Percentiles rank a stretch among this genome's conserved stretches.
These are phyloP conservation scores for Fusarium caatingaense DNA, from an alignment of 2,329 filamentous ascomycete genomes.

Conservation along the genomic window DNA sequence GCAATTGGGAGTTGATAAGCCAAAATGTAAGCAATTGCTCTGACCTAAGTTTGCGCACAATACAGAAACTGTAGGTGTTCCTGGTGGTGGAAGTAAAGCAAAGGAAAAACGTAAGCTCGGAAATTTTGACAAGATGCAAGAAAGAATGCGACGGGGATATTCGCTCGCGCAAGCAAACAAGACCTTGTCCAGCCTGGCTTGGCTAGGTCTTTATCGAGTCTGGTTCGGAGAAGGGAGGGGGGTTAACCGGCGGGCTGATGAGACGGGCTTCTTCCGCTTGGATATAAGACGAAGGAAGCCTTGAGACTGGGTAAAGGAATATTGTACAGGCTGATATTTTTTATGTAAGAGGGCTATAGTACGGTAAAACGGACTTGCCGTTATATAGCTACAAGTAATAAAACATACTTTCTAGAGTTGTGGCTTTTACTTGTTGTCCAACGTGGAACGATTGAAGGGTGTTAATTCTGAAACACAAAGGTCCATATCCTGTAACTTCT, in stretches of 20 bases:
- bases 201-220: constrained; percentile 6
- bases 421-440: background rate
- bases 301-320: background rate
- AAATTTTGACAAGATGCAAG: constrained; percentile 24
- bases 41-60: background rate
- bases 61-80: background rate
- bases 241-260: constrained; percentile 14
- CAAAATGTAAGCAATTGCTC: constrained; percentile 13
- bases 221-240: constrained; percentile 35
- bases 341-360: background rate
- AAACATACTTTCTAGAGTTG: background rate
- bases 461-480: background rate
- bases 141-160: constrained; percentile 19
- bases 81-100: background rate
- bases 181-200: constrained; percentile 8
- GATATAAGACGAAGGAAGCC: background rate
- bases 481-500: background rate
- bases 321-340: background rate
- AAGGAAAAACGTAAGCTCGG: background rate
- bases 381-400: background rate
- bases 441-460: background rate
- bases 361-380: background rate
- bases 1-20: constrained; percentile 12
- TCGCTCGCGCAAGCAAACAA: constrained; percentile 11
- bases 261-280: constrained; percentile 5